Evolutionary conservation across 108 stramenopile genomes (phyloP).

Genomic region (Aurantiochytrium sp.): DNA sequence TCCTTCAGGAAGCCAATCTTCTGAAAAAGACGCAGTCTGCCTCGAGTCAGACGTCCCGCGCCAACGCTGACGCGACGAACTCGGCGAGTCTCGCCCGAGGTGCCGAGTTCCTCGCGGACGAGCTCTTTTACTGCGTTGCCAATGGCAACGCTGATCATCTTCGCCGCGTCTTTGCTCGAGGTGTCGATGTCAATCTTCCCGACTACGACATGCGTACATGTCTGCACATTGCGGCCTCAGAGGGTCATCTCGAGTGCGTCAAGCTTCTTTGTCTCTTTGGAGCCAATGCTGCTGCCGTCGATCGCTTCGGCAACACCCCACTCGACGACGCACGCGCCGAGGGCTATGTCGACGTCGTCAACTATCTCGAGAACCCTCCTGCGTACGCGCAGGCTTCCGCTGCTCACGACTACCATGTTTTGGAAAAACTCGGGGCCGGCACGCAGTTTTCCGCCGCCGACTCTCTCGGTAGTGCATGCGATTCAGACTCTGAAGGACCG

Average conservation of each 20-base stretch:
- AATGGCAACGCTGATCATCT: neutral
- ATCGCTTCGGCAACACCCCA: conserved; percentile 75
- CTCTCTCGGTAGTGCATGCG: neutral
- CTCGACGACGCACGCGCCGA: conserved; percentile 63
- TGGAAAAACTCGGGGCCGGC: neutral
- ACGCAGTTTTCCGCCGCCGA: neutral
- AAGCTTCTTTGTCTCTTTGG: conserved; percentile 51
- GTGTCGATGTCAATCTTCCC: conserved; percentile 60
- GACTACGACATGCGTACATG: conserved; percentile 81
- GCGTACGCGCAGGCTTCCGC: neutral
- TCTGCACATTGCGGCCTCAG: conserved; percentile 73
- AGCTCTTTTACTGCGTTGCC: neutral
- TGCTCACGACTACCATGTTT: neutral
- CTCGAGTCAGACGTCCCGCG: neutral
- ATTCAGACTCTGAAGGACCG: neutral
- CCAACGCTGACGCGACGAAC: neutral
- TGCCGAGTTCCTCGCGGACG: neutral
- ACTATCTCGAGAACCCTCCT: conserved; percentile 31
- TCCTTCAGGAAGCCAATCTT: no score
- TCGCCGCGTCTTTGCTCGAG: conserved; percentile 22
- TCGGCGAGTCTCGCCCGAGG: neutral
- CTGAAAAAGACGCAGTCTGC: neutral
- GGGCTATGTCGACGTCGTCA: conserved; percentile 35
- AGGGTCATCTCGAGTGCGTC: conserved; percentile 65
- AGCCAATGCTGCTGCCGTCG: conserved; percentile 64